Base-by-base conservation (phyloP, 257 asterid genomes). In the Petunia axillaris region DNA sequence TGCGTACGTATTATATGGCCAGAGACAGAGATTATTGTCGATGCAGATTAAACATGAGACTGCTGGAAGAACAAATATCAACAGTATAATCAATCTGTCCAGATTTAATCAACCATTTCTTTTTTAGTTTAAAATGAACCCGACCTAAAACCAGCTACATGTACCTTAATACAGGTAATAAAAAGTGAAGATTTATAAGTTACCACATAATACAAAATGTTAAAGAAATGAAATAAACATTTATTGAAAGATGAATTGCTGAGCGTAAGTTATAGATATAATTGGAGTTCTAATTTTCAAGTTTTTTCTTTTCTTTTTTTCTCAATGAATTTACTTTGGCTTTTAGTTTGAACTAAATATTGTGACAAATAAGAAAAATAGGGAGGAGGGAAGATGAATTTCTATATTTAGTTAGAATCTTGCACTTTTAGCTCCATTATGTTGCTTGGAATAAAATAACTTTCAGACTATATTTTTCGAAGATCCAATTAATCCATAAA, bases 401-500 rank as follows among this genome's bases (percentile, higher is more conserved):
- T 37, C 15, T 64, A 64, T 64, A 4, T 39, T 14, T 11, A 38
- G 38, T 38, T 64, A 64, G 43, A 36, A 0, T 46, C 59, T 6
- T 71, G 48, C 48, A 70, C 35, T 67, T 46, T 25, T 46, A 46
- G 25, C 59, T 48, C 48, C 6, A 46, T 71, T 10, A 10, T 48
- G 43, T 46, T 71, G 25, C 41, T 71, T 71, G 77, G 11, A 25
- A 71, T 71, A 46, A 59, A 48, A 71, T 11, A 71, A 35, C 50
- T 48, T 50, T 35, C 60, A 35, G 77, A 71, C 5, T 46, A 60
- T 36, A 50, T 71, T 71, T 35, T 35, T 39, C 2, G 1, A 46
- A 71, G 60, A 48, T 48, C 4, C 50, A 48, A 71, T 48, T 35
- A 50, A 71, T 71, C 60, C 6, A 46, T 48, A 35, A 46, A 46